Evolutionary conservation across 495 filamentous ascomycete genomes (phyloP), one percentile per base, ranked within the genome.

Genomic region (Xylaria cubensis): DNA sequence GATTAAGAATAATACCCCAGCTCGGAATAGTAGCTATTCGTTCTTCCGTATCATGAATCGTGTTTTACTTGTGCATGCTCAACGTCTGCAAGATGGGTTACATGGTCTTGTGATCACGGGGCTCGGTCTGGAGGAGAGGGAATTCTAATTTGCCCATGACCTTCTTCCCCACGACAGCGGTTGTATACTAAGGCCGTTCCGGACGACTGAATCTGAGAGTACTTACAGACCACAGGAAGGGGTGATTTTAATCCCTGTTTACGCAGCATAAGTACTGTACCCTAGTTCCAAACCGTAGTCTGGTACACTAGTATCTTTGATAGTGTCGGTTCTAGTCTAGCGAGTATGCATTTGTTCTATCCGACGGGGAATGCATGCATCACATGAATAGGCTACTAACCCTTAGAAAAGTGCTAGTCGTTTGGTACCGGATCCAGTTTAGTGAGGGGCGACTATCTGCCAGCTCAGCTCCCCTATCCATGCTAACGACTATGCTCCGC

Each of bases 41-140:
- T 26, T 42, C 19, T 46, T 46, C 2, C 29, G 44, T 15, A 66
- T 39, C 17, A 29, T 46, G 46, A n/a, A 34, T 66, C 46, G 44
- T 19, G 19, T 53, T 51, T 56, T 51, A 34, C 32, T 56, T 42
- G 65, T 67, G 65, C 65, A 67, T 67, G 65, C 65, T 67, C 65
- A 36, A 67, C 65, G 36, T 59, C 67, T 69, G 67, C 67, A 69
- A 48, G 36, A 62, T 62, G 39, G 67, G 67, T 69, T 69, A 69
- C 67, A 69, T 69, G 41, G 67, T 69, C 32, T 41, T 39, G 39
- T 59, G 41, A 50, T 69, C 67, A 69, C 67, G 67, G 67, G 67
- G 67, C 55, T 24, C 61, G 36, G 55, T 36, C 9, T n/a, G 10
- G 48, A 55, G 6, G 53, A 29, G 34, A 17, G 48, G 32, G 32